Percentiles rank a stretch among this genome's conserved stretches.
phyloP scores from a whole-genome alignment of 1,139 yeast species.

The Yamadazyma diospyri region DNA sequence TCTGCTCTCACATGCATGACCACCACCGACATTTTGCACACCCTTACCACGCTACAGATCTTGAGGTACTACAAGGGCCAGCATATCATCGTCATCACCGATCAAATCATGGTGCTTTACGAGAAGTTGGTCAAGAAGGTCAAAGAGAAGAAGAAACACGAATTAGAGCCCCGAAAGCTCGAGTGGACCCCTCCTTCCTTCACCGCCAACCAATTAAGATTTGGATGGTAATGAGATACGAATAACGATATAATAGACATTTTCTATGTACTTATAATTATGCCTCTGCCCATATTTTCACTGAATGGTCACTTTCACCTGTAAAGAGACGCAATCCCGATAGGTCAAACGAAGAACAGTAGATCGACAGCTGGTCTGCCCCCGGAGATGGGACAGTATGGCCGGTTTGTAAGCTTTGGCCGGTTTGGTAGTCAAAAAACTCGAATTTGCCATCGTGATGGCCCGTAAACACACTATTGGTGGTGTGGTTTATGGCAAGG shows the following conservation, averaged over 20 bases:
- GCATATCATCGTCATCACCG: conserved; percentile 88
- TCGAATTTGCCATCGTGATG: conserved; percentile 78
- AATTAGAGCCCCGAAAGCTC: conserved; percentile 67
- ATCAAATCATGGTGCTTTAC: conserved; percentile 73
- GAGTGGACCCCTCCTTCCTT: conserved; percentile 96
- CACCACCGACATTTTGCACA: conserved; percentile 90
- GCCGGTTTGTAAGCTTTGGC: conserved; percentile 56
- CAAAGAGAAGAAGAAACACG: conserved; percentile 66
- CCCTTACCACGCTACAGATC: conserved; percentile 86
- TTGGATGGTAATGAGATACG: conserved; percentile 67
- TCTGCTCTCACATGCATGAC: conserved; percentile 90
- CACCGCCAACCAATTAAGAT: conserved; percentile 91
- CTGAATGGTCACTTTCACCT: conserved; percentile 86
- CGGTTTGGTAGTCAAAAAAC: conserved; percentile 75
- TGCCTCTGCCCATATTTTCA: conserved; percentile 73
- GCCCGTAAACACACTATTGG: conserved; percentile 74
- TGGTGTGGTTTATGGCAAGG: conserved; percentile 55
- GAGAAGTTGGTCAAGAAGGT: conserved; percentile 61
- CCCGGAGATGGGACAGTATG: conserved; percentile 64
- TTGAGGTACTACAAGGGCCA: conserved; percentile 92
- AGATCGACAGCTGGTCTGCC: conserved; percentile 61
- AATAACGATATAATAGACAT: conserved; percentile 4
- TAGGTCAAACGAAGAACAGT: conserved; percentile 71
- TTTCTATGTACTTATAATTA: neutral
- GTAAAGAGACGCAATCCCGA: conserved; percentile 81